Conservation (phyloP, 129 eudicot species). For the Flaveria sonorensis region DNA sequence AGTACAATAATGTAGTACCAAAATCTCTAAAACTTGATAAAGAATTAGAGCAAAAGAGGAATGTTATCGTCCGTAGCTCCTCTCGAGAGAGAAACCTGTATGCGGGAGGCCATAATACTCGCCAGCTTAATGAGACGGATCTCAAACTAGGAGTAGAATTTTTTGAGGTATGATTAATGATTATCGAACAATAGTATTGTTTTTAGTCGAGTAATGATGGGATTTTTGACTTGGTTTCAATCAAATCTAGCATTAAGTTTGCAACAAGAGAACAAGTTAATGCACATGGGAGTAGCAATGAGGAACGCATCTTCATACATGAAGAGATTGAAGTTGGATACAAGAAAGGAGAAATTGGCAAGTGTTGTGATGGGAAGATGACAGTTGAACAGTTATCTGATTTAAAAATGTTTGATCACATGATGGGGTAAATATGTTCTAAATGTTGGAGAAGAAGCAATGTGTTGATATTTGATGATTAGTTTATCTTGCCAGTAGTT, state of each 20-base stretch:
- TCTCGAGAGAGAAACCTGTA: slow-evolving; percentile 70
- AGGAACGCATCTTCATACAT: slow-evolving; percentile 67
- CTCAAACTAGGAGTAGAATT: slow-evolving; percentile 71
- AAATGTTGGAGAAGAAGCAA: slow-evolving; percentile 64
- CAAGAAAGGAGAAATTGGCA: slow-evolving; percentile 64
- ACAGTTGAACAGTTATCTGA: slow-evolving; percentile 33
- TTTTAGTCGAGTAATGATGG: too few relatives aligned
- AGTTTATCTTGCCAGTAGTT: not conserved
- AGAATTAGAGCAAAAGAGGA: slow-evolving; percentile 70
- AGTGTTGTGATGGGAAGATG: slow-evolving; percentile 42
- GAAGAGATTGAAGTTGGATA: slow-evolving; percentile 55
- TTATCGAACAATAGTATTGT: not conserved
- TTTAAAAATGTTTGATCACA: slow-evolving; percentile 65
- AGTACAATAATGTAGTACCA: slow-evolving; percentile 3
- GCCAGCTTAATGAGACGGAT: slow-evolving; percentile 48
- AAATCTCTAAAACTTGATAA: slow-evolving; percentile 46
- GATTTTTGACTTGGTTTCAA: too few relatives aligned
- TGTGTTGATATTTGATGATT: slow-evolving; percentile 42
- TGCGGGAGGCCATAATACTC: slow-evolving; percentile 32
- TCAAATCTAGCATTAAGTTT: too few relatives aligned
- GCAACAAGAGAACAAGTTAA: slow-evolving; percentile 72
- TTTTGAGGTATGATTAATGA: slow-evolving; percentile 49
- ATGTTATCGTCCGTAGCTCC: slow-evolving; percentile 60
- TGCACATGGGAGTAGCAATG: slow-evolving; percentile 92
- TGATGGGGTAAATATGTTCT: slow-evolving; percentile 79